These are phyloP conservation scores for Ilyonectria destructans DNA, from an alignment of 2,329 filamentous ascomycete species.

Conservation along the genomic window DNA sequence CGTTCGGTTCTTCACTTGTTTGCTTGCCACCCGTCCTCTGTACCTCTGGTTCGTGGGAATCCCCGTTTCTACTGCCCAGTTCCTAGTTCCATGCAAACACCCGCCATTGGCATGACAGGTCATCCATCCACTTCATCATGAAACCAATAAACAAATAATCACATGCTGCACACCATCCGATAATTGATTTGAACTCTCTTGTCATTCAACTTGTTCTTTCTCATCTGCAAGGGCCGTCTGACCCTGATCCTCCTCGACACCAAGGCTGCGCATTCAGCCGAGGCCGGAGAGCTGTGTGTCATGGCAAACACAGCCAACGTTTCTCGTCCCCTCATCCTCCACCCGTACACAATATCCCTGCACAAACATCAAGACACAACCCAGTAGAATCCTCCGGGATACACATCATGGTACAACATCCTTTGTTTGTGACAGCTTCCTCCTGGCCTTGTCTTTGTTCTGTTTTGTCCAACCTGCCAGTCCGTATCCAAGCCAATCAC, in stretches of 20 bases:
- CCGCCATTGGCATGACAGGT: neutral
- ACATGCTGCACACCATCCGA: neutral
- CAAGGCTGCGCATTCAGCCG: constrained; percentile 24
- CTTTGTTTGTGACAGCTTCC: constrained; percentile 38
- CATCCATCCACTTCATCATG: neutral
- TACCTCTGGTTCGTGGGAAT: constrained; percentile 17
- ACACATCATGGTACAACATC: constrained; percentile 46
- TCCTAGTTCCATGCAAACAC: constrained; percentile 12
- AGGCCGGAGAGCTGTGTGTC: constrained; percentile 46
- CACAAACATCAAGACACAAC: constrained; percentile 18
- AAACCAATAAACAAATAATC: neutral
- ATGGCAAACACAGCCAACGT: constrained; percentile 37
- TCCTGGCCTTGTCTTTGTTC: constrained; percentile 32
- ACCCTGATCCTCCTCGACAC: constrained; percentile 39
- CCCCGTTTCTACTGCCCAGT: neutral
- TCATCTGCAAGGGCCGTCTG: neutral
- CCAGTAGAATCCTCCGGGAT: constrained; percentile 22
- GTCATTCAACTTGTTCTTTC: constrained; percentile 5
- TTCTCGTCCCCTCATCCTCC: constrained; percentile 38
- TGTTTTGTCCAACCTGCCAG: constrained; percentile 41
- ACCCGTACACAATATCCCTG: constrained; percentile 24
- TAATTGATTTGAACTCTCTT: constrained; percentile 6
- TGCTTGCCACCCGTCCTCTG: neutral
- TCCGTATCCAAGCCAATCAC: constrained; percentile 35
- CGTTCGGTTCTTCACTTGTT: neutral